phyloP scores from a whole-genome alignment of 106 monocot species.

The Acorus gramineus region DNA sequence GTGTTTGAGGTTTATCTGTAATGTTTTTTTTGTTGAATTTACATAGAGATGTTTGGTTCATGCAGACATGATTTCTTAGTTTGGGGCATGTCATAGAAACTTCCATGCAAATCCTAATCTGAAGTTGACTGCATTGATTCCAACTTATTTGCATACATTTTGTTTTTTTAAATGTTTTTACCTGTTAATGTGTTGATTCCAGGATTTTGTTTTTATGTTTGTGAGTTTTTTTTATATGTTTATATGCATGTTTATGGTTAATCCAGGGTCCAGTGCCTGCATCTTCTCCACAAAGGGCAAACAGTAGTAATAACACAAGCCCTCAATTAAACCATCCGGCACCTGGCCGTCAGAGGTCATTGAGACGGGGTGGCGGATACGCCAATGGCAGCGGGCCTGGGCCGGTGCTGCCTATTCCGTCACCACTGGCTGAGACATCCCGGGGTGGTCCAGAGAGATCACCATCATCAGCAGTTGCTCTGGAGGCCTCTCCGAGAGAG shows the following conservation, averaged over 20 bases:
- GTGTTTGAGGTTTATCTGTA: too few relatives aligned
- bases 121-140: too few relatives aligned
- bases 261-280: slow-evolving; percentile 12
- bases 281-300: slow-evolving; percentile 12
- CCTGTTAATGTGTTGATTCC: neutral
- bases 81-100: too few relatives aligned
- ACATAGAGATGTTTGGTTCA: too few relatives aligned
- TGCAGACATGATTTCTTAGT: too few relatives aligned
- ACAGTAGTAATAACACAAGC: slow-evolving; percentile 25
- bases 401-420: slow-evolving; percentile 1
- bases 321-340: slow-evolving; percentile 20
- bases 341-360: slow-evolving; percentile 28
- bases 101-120: too few relatives aligned
- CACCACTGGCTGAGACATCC: neutral
- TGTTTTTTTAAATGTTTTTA: neutral
- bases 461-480: neutral
- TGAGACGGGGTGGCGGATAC: slow-evolving; percentile 10
- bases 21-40: too few relatives aligned
- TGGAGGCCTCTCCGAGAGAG: slow-evolving; percentile 18
- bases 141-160: too few relatives aligned
- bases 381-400: slow-evolving; percentile 6
- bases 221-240: neutral
- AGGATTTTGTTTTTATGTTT: neutral
- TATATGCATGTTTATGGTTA: too few relatives aligned
- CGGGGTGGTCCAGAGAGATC: slow-evolving; percentile 2